Conservation (phyloP, 345 rosid species). For the Salix suchowensis region DNA sequence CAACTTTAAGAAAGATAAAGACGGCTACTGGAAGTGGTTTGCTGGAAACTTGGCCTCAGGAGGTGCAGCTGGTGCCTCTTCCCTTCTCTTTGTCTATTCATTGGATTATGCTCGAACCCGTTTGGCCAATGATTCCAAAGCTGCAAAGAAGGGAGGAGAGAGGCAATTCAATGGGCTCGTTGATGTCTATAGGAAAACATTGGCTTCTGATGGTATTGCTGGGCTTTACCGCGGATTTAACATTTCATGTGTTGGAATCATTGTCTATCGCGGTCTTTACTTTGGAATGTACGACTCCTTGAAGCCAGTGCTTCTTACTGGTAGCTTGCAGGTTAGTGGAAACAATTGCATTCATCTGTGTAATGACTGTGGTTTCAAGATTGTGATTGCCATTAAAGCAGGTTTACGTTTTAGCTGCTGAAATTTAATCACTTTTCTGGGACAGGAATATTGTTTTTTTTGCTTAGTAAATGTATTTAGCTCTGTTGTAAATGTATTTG, state of each 20-base stretch:
- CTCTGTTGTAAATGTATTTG: too few species aligned
- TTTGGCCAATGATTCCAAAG: constrained; percentile 27
- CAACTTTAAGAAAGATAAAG: constrained; percentile 38
- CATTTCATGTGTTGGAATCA: constrained; percentile 31
- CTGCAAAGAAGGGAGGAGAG: constrained; percentile 28
- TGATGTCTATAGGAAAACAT: constrained; percentile 33
- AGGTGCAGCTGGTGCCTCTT: constrained; percentile 31
- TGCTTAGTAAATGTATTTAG: neutral
- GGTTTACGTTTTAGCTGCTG: neutral
- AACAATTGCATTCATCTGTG: neutral
- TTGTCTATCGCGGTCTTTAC: constrained; percentile 34
- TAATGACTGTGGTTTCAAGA: neutral
- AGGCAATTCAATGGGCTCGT: constrained; percentile 27
- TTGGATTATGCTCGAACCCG: constrained; percentile 27
- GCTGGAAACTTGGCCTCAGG: constrained; percentile 30
- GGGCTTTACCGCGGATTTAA: constrained; percentile 34
- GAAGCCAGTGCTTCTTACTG: constrained; percentile 27
- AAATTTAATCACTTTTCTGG: neutral
- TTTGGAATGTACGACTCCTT: constrained; percentile 30
- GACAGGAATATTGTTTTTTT: neutral
- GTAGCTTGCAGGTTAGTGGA: constrained; percentile 20
- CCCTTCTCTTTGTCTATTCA: constrained; percentile 26
- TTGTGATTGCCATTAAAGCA: neutral
- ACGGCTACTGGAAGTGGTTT: constrained; percentile 32
- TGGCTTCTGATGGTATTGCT: constrained; percentile 30